Percentiles rank a stretch among this genome's conserved stretches.
phyloP scores from a whole-genome alignment of 495 filamentous ascomycete species.

The Hyaloscypha finlandica region DNA sequence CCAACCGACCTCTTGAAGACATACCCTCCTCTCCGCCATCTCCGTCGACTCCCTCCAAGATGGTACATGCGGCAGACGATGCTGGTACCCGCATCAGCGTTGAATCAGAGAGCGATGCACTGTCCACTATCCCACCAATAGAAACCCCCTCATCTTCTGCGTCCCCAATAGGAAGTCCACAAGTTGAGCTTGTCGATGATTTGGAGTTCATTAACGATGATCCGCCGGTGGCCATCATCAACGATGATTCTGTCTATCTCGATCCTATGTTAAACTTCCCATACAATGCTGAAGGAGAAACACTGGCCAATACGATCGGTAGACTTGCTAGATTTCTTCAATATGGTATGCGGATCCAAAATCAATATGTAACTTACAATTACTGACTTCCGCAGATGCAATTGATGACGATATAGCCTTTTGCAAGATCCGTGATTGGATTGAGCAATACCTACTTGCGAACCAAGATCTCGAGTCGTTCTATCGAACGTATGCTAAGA shows the following conservation, averaged over 20 bases:
- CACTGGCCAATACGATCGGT: slow-evolving; percentile 16
- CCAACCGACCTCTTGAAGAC: slow-evolving; percentile 39
- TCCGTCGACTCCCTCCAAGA: slow-evolving; percentile 37
- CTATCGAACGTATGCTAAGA: slow-evolving; percentile 39
- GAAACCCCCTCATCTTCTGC: slow-evolving; percentile 39
- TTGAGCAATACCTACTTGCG: slow-evolving; percentile 44
- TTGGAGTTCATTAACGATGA: slow-evolving; percentile 20
- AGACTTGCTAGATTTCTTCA: slow-evolving; percentile 27
- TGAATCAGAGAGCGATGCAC: slow-evolving; percentile 34
- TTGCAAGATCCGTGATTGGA: slow-evolving; percentile 43
- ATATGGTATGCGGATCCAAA: slow-evolving; percentile 22
- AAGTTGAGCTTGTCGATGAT: slow-evolving; percentile 28
- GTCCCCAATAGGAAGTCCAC: slow-evolving; percentile 38
- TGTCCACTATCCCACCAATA: slow-evolving; percentile 27
- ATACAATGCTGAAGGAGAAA: slow-evolving; percentile 15
- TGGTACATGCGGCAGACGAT: slow-evolving; percentile 20
- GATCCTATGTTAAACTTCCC: slow-evolving; percentile 44
- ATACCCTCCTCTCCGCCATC: slow-evolving; percentile 49
- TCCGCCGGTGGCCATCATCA: slow-evolving; percentile 30
- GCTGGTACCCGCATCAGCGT: slow-evolving; percentile 26
- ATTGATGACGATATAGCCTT: slow-evolving; percentile 42
- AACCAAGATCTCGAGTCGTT: slow-evolving; percentile 29
- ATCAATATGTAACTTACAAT: neutral
- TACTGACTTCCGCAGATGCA: slow-evolving; percentile 35
- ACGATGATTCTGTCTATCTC: slow-evolving; percentile 37